Percentiles rank a stretch among this genome's conserved stretches.
These are phyloP conservation scores for Debaryomyces castellii DNA, from an alignment of 805 yeast genomes.

Conservation along the genomic window DNA sequence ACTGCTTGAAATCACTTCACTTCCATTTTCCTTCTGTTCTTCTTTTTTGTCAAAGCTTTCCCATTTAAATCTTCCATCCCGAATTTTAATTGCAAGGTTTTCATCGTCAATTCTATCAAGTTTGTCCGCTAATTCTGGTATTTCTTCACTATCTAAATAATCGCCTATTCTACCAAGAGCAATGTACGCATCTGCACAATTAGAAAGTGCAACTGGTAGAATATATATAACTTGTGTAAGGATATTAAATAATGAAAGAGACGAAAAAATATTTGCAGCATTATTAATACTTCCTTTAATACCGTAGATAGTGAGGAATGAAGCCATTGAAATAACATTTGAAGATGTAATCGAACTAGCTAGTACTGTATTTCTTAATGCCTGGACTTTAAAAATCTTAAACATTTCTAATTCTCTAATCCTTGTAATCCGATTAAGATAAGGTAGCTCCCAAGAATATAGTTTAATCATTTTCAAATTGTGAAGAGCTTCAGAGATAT, in stretches of 20 bases:
- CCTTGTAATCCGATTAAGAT: slow-evolving; percentile 8
- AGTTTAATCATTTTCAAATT: slow-evolving; percentile 19
- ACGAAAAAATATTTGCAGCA: slow-evolving; percentile 14
- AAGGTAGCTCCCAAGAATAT: slow-evolving; percentile 19
- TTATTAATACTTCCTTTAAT: slow-evolving; percentile 5
- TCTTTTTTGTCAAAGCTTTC: slow-evolving; percentile 28
- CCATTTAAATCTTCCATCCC: slow-evolving; percentile 67
- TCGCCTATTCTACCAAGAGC: slow-evolving; percentile 9
- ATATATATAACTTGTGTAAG: slow-evolving; percentile 9
- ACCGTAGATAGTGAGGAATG: slow-evolving; percentile 15
- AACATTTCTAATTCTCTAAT: slow-evolving; percentile 12
- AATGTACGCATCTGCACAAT: slow-evolving; percentile 12
- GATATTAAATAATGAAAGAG: slow-evolving; percentile 15
- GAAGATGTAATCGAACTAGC: slow-evolving; percentile 12
- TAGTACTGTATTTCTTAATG: slow-evolving; percentile 9
- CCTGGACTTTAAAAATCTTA: slow-evolving; percentile 11
- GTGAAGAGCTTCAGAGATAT: slow-evolving; percentile 13
- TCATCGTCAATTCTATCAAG: background rate
- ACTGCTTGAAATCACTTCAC: background rate
- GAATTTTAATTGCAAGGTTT: slow-evolving; percentile 46
- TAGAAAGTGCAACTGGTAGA: slow-evolving; percentile 12
- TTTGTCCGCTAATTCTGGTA: background rate
- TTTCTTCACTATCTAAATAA: slow-evolving; percentile 7
- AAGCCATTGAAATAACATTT: slow-evolving; percentile 13
- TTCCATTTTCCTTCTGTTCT: background rate